Conservation (phyloP, 2,329 filamentous ascomycete genomes). For the Huntiella moniliformis region DNA sequence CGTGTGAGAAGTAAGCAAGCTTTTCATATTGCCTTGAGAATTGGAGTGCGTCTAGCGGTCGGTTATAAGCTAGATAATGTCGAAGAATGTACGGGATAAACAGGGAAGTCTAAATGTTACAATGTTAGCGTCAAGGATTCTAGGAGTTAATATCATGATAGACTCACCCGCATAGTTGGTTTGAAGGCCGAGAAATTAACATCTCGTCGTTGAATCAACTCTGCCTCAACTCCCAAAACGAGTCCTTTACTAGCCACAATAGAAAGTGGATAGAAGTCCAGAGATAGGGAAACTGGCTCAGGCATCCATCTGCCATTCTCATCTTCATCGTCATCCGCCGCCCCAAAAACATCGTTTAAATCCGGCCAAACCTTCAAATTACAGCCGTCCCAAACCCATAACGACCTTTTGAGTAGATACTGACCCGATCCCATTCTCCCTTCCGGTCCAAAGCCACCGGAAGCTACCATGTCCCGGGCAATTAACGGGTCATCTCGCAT, state of each 20-base stretch:
- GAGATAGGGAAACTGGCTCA: constrained; percentile 52
- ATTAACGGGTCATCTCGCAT: constrained; percentile 63
- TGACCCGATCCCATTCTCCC: neutral
- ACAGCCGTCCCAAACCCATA: constrained; percentile 86
- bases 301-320: constrained; percentile 47
- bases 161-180: constrained; percentile 64
- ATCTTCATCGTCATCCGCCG: constrained; percentile 44
- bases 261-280: constrained; percentile 94
- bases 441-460: constrained; percentile 15
- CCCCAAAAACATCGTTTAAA: constrained; percentile 62
- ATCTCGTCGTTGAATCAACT: constrained; percentile 82
- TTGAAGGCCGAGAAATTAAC: constrained; percentile 79
- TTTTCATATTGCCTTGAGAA: constrained; percentile 72
- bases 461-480: constrained; percentile 11
- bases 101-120: constrained; percentile 52
- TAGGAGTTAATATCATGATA: neutral
- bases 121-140: neutral
- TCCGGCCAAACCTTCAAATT: constrained; percentile 80
- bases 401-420: constrained; percentile 49
- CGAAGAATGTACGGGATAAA: constrained; percentile 79
- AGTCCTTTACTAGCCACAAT: constrained; percentile 78
- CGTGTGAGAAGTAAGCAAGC: constrained; percentile 82
- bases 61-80: constrained; percentile 56
- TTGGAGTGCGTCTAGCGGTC: constrained; percentile 61
- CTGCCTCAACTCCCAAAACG: constrained; percentile 74